Evolutionary conservation across 345 rosid species (phyloP), one percentile per base, ranked within the genome.

Genomic region (Eucalyptus leucophloia): DNA sequence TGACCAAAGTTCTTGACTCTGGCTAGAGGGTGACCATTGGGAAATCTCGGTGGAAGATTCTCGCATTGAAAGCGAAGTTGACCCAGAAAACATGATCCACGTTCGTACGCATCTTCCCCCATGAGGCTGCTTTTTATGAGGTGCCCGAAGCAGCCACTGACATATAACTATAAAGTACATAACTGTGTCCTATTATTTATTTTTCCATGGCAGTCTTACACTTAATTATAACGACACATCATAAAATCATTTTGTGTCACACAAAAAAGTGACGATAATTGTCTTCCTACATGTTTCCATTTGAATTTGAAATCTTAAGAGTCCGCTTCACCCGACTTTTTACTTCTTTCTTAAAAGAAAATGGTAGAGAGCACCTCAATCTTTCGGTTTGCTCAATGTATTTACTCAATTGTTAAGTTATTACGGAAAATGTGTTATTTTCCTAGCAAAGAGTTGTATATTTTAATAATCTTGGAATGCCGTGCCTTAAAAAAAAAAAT

Each of bases 171-270:
- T 72, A 10, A 37, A 72, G 45, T 11, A 37, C 26, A 0, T 21
- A 14, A 19, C 82, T 5, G 4, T 9, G 5, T 37, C 45, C 19
- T n/a, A 30, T 15, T 15, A 65, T 65, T 65, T 65, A 7, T 7
- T 4, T 30, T 30, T 65, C 15, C 0, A n/a, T 4, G 37, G 17
- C 5, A n/a, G 37, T n/a, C 37, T 65, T n/a, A 2, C 1, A 1
- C 34, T 30, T 0, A n/a, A 15, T 65, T 65, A 65, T 65, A n/a
- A n/a, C 21, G 5, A 65, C n/a, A 15, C 81, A 5, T 34, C 45
- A 6, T 19, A 21, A 2, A 3, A 10, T 11, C 28, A 37, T 77
- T 77, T 13, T 0, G 34, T 8, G 21, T 30, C 34, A 6, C 34
- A 13, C 7, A 30, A 6, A 65, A 30, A 7, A 15, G 10, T n/a